Conservation (phyloP, 768 basidiomycete species). For the Boletus rex-veris region DNA sequence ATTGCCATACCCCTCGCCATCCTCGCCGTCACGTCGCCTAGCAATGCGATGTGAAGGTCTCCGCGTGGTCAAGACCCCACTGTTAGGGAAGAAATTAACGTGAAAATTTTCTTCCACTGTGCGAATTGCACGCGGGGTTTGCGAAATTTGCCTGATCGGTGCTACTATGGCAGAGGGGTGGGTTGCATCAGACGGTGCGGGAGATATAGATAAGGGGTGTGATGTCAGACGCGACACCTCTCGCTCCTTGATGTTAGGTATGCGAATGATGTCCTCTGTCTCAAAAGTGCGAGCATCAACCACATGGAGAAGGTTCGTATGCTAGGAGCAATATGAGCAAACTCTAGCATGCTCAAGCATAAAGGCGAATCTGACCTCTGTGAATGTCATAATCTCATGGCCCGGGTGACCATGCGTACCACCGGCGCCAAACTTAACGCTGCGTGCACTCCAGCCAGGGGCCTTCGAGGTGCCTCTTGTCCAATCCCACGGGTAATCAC, state of each 20-base stretch:
- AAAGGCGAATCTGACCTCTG: conserved; percentile 58
- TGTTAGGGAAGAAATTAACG: conserved; percentile 18
- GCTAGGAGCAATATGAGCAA: conserved; percentile 42
- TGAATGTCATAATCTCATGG: conserved; percentile 82
- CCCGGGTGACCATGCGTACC: conserved; percentile 45
- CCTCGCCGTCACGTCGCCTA: conserved; percentile 24
- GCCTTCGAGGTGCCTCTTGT: conserved; percentile 51
- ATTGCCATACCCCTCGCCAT: conserved; percentile 32
- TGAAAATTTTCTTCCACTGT: conserved; percentile 60
- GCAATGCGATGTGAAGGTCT: conserved; percentile 20
- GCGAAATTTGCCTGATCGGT: conserved; percentile 15
- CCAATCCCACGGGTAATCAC: conserved; percentile 70
- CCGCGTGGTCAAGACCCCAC: conserved; percentile 16
- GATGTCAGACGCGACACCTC: conserved; percentile 13
- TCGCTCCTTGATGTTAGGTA: conserved; percentile 40
- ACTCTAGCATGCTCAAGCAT: background rate
- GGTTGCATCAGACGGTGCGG: conserved; percentile 6
- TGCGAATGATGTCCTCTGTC: conserved; percentile 61
- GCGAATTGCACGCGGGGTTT: conserved; percentile 39
- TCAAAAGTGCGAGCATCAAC: conserved; percentile 87
- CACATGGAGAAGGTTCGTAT: conserved; percentile 77
- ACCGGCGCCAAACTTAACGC: conserved; percentile 77
- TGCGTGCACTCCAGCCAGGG: conserved; percentile 82
- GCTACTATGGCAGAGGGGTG: conserved; percentile 8
- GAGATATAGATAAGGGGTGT: conserved; percentile 10